Evolutionary conservation across 208 protist species (phyloP).

Genomic region (Crithidia sp.): DNA sequence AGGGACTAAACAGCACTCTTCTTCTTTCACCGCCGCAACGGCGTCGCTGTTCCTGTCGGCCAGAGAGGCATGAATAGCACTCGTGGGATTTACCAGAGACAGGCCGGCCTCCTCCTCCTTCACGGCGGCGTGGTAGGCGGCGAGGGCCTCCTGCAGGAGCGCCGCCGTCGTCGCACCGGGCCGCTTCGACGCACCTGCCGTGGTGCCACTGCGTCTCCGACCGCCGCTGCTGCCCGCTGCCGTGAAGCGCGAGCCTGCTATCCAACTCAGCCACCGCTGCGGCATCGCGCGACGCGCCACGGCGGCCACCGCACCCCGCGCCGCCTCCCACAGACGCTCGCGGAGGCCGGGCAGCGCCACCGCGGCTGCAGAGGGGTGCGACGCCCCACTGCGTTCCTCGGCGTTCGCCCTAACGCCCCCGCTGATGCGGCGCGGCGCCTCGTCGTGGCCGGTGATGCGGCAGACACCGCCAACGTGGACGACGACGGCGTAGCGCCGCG

Average conservation of each 20-base stretch:
- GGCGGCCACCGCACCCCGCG: neutral
- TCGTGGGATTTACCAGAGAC: neutral
- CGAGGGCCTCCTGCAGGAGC: slow-evolving; percentile 1
- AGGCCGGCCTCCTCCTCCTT: slow-evolving; percentile 1
- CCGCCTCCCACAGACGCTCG: neutral
- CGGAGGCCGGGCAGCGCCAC: neutral
- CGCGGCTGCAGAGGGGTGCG: neutral
- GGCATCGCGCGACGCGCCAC: neutral
- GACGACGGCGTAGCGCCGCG: slow-evolving; percentile 46
- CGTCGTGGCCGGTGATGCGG: slow-evolving; percentile 3
- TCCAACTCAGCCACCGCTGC: neutral
- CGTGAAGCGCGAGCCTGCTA: neutral
- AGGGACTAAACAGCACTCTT: no score
- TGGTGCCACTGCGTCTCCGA: neutral
- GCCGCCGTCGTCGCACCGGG: slow-evolving; percentile 8
- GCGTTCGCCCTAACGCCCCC: no score
- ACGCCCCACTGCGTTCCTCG: no score
- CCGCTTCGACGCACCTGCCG: neutral
- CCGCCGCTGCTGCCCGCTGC: no score
- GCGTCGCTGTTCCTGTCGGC: neutral
- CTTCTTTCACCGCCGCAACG: no score
- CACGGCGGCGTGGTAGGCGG: neutral
- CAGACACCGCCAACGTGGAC: slow-evolving; percentile 56
- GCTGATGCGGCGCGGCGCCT: neutral
- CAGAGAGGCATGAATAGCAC: neutral